Percentiles rank a stretch among this genome's conserved stretches.
These are phyloP conservation scores for Boletellus emodensis DNA, from an alignment of 768 basidiomycete genomes.

Conservation along the genomic window DNA sequence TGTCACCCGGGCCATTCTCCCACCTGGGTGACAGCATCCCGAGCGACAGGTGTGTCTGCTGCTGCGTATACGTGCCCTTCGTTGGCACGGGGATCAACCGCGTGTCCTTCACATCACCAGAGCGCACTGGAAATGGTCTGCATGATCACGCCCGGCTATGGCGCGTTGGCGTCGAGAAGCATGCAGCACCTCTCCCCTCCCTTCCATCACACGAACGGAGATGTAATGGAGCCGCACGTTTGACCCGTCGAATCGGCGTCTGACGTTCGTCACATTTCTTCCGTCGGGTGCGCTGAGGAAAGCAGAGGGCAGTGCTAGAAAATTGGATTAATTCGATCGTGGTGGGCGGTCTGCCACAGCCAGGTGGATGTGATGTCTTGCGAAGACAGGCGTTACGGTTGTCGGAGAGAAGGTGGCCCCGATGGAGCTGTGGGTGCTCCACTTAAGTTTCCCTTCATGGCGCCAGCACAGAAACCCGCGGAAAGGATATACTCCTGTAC, in stretches of 20 bases:
- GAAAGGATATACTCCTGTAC: background rate
- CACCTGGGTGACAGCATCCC: conserved; percentile 27
- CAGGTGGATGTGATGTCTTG: background rate
- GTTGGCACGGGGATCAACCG: too few relatives aligned
- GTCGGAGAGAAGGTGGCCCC: background rate
- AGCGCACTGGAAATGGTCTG: conserved; percentile 17
- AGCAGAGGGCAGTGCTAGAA: conserved; percentile 14
- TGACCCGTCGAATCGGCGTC: conserved; percentile 3
- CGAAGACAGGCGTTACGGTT: background rate
- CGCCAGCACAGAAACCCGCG: background rate
- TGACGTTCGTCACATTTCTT: conserved; percentile 1
- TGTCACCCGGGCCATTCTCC: conserved; percentile 10
- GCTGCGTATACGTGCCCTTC: conserved; percentile 11
- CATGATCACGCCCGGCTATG: conserved; percentile 9
- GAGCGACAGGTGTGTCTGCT: conserved; percentile 9
- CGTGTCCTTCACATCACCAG: conserved; percentile 12
- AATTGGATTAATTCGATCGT: conserved; percentile 4
- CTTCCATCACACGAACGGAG: conserved; percentile 3
- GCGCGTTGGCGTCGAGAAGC: conserved; percentile 13
- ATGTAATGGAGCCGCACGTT: background rate
- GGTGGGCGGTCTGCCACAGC: conserved; percentile 5
- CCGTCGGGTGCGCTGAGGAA: background rate
- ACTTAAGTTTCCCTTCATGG: background rate
- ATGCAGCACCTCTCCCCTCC: too few relatives aligned
- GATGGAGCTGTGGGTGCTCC: background rate